These are phyloP conservation scores for Amylostereum chailletii DNA, from an alignment of 1,284 basidiomycete genomes.

Conservation along the genomic window DNA sequence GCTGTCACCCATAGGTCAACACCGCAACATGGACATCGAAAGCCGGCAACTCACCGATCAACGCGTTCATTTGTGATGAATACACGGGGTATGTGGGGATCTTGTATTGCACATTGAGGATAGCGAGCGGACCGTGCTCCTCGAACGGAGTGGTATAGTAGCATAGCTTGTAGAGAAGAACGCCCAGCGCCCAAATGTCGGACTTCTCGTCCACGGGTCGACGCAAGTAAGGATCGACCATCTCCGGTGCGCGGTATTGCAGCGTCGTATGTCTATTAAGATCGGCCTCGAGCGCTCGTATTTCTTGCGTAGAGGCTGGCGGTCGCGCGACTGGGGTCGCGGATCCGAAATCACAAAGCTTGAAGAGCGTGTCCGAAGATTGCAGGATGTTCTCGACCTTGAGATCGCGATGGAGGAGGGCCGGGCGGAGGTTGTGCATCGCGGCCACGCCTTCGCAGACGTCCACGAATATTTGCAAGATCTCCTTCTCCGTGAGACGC, in stretches of 20 bases:
- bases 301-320: conserved; percentile 71
- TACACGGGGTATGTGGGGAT: conserved; percentile 92
- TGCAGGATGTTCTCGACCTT: conserved; percentile 99
- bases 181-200: conserved; percentile 74
- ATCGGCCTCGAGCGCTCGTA: conserved; percentile 84
- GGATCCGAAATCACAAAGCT: conserved; percentile 98
- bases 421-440: conserved; percentile 90
- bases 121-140: conserved; percentile 93
- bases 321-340: conserved; percentile 72
- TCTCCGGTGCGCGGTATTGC: conserved; percentile 95
- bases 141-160: conserved; percentile 99
- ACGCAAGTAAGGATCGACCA: conserved; percentile 88
- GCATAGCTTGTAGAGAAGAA: conserved; percentile 78
- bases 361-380: conserved; percentile 71
- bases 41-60: conserved; percentile 66
- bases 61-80: conserved; percentile 74
- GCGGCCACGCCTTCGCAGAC: conserved; percentile 89
- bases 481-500: conserved; percentile 89
- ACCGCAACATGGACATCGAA: conserved; percentile 5
- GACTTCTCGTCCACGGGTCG: conserved; percentile 87
- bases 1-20: conserved; percentile 30
- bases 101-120: conserved; percentile 93
- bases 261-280: conserved; percentile 92
- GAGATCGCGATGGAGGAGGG: conserved; percentile 93
- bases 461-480: conserved; percentile 95